Conservation (phyloP, 495 filamentous ascomycete genomes). For the Neurospora sp. region DNA sequence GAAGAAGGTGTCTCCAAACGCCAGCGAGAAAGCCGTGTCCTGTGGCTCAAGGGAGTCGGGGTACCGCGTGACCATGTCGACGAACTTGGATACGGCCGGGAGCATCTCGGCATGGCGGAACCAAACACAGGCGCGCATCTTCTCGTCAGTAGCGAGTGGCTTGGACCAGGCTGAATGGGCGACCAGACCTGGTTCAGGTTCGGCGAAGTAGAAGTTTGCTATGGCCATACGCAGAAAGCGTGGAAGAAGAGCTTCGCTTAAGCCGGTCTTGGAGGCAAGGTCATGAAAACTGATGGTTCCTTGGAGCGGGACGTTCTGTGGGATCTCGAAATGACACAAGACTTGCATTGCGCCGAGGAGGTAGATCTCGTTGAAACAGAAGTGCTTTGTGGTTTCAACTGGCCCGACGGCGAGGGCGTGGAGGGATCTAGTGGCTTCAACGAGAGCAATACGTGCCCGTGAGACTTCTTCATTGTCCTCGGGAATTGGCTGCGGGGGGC, state of each 20-base stretch:
- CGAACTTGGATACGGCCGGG: slow-evolving; percentile 71
- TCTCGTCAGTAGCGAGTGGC: slow-evolving; percentile 10
- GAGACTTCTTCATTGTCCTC: not conserved
- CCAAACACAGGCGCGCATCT: slow-evolving; percentile 12
- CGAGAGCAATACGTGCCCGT: slow-evolving; percentile 2
- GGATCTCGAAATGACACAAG: slow-evolving; percentile 20
- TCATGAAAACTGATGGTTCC: slow-evolving; percentile 16
- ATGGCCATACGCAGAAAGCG: slow-evolving; percentile 27
- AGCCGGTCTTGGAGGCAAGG: slow-evolving; percentile 12
- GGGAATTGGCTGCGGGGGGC: slow-evolving; percentile 1
- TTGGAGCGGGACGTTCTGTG: slow-evolving; percentile 20
- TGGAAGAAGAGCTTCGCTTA: slow-evolving; percentile 17
- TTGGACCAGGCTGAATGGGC: slow-evolving; percentile 25
- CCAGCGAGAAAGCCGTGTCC: slow-evolving; percentile 22
- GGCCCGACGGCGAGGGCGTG: slow-evolving; percentile 9
- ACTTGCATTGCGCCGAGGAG: slow-evolving; percentile 9
- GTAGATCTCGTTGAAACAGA: slow-evolving; percentile 6
- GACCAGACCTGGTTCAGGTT: slow-evolving; percentile 18
- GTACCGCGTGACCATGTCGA: slow-evolving; percentile 52
- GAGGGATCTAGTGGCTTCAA: slow-evolving; percentile 11
- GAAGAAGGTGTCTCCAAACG: slow-evolving; percentile 19
- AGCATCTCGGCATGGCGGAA: slow-evolving; percentile 41
- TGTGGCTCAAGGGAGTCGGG: slow-evolving; percentile 15
- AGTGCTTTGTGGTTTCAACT: slow-evolving; percentile 6
- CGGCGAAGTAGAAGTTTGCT: slow-evolving; percentile 25